Percentiles rank a stretch among this genome's conserved stretches.
Evolutionary conservation across 305 asterid genomes (phyloP).

Genomic region (Fraxinus sp.): DNA sequence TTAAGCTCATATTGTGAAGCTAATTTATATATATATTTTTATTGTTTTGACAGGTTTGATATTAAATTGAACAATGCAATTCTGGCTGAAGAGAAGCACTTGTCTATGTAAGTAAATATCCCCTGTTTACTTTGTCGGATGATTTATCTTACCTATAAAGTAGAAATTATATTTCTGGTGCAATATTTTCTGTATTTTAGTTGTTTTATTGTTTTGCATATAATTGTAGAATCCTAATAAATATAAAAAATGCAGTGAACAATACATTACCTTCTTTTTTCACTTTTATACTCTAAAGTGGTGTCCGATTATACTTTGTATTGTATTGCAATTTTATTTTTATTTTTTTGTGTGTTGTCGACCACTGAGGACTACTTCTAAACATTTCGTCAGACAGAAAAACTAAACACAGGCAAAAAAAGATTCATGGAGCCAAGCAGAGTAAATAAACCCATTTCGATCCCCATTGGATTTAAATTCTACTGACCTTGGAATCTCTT

Average conservation of each 20-base stretch:
- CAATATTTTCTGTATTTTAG: not conserved
- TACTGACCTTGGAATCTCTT: no score
- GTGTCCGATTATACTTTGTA: not conserved
- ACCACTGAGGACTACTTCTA: not conserved
- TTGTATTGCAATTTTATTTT: not conserved
- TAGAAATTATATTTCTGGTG: constrained; percentile 1
- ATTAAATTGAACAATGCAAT: constrained; percentile 44
- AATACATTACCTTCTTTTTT: not conserved
- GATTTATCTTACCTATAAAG: not conserved
- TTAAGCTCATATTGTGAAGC: not conserved
- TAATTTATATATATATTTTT: not conserved
- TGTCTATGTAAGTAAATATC: constrained; percentile 37
- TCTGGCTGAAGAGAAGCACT: constrained; percentile 52
- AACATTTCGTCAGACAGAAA: not conserved
- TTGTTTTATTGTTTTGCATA: not conserved
- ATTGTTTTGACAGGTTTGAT: constrained; percentile 31
- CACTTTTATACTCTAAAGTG: not conserved
- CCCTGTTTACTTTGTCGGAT: not conserved
- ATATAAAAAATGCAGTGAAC: not conserved
- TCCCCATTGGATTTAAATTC: no score
- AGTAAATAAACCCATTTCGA: no score
- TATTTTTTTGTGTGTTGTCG: not conserved
- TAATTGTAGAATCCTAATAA: not conserved
- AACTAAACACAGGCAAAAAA: not conserved
- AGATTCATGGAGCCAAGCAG: not conserved